Conservation (phyloP, 2,329 filamentous ascomycete genomes). For the Penicillium occitanis region DNA sequence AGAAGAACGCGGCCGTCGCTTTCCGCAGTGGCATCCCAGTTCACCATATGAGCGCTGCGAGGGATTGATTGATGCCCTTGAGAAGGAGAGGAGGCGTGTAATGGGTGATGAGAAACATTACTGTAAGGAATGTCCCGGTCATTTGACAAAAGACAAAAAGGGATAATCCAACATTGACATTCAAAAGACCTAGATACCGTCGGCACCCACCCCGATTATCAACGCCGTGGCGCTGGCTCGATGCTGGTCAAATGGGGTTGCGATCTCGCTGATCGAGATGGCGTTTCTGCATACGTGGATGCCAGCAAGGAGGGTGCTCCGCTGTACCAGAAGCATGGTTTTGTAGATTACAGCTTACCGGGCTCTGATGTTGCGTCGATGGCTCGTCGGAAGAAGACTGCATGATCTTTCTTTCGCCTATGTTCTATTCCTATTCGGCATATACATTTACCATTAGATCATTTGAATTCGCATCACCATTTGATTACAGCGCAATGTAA, state of each 20-base stretch:
- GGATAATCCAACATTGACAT: conserved; percentile 10
- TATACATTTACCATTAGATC: conserved; percentile 11
- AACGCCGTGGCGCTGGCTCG: conserved; percentile 42
- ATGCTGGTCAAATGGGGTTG: conserved; percentile 43
- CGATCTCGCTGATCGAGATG: conserved; percentile 37
- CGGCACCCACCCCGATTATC: conserved; percentile 45
- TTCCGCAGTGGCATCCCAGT: conserved; percentile 31
- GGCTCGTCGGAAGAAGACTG: conserved; percentile 21
- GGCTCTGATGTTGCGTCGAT: conserved; percentile 20
- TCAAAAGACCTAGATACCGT: conserved; percentile 39
- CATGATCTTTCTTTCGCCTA: conserved; percentile 9
- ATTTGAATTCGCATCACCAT: conserved; percentile 12
- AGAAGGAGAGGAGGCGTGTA: conserved; percentile 26
- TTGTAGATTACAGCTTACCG: conserved; percentile 33
- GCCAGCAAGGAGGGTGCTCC: conserved; percentile 37
- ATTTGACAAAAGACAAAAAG: not conserved
- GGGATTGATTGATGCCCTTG: conserved; percentile 26
- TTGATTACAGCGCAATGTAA: conserved; percentile 6
- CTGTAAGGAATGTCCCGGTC: conserved; percentile 25
- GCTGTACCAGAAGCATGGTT: conserved; percentile 44
- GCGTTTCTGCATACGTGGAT: conserved; percentile 41
- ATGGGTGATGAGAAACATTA: conserved; percentile 30
- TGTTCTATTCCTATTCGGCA: conserved; percentile 1
- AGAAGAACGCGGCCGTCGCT: conserved; percentile 30
- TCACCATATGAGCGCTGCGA: conserved; percentile 24